phyloP scores from a whole-genome alignment of 495 filamentous ascomycete species.

The Darksidea phi region DNA sequence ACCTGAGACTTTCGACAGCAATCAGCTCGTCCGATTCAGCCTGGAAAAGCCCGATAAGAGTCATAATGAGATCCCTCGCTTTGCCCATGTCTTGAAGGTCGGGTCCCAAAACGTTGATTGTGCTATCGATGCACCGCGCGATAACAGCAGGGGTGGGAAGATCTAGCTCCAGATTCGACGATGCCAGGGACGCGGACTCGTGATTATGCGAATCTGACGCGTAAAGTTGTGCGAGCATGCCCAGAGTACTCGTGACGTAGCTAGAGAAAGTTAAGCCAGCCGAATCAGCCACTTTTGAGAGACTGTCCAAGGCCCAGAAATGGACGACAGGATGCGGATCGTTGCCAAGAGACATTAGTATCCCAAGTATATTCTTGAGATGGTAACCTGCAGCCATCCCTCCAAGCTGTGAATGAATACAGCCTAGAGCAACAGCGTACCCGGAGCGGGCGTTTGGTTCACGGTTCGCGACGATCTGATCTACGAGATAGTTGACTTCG shows the following conservation, averaged over 20 bases:
- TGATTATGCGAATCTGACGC: slow-evolving; percentile 86
- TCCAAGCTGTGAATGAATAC: slow-evolving; percentile 90
- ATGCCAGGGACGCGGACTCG: slow-evolving; percentile 71
- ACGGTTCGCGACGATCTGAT: slow-evolving; percentile 87
- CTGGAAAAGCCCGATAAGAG: slow-evolving; percentile 78
- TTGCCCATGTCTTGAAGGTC: slow-evolving; percentile 94
- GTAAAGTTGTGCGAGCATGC: slow-evolving; percentile 90
- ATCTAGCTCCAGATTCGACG: slow-evolving; percentile 85
- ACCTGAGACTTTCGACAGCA: slow-evolving; percentile 73
- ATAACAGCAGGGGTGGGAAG: slow-evolving; percentile 77
- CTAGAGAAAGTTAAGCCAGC: slow-evolving; percentile 88
- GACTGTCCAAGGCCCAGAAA: slow-evolving; percentile 88
- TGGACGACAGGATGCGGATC: slow-evolving; percentile 97
- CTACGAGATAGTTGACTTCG: slow-evolving; percentile 87
- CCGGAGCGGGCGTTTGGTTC: slow-evolving; percentile 92
- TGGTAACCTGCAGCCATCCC: slow-evolving; percentile 99
- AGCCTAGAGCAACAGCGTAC: slow-evolving; percentile 88
- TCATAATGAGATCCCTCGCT: slow-evolving; percentile 84
- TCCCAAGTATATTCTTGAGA: slow-evolving; percentile 90
- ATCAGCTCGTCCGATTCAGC: slow-evolving; percentile 72
- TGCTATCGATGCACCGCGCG: slow-evolving; percentile 84
- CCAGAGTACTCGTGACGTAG: slow-evolving; percentile 84
- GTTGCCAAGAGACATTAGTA: slow-evolving; percentile 91
- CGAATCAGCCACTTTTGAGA: slow-evolving; percentile 86
- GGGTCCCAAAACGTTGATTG: slow-evolving; percentile 93